A percentile compares a stretch with the other conserved stretches of the same genome.
Evolutionary conservation across 1,139 yeast genomes (phyloP).

Genomic region (Barnettozyma hawaiiensis): DNA sequence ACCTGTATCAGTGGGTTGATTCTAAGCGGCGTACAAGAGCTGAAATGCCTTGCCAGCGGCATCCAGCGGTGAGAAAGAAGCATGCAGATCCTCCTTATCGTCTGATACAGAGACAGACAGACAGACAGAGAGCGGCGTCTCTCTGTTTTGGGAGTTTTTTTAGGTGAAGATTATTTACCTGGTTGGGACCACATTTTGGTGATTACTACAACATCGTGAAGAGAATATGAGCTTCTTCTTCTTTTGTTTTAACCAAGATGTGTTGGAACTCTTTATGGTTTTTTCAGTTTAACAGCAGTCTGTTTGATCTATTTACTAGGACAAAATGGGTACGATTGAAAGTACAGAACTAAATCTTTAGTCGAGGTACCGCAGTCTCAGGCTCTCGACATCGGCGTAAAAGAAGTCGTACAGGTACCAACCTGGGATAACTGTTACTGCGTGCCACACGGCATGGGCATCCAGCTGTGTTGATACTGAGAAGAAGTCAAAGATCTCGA

Average conservation of each 20-base stretch:
- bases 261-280: too few species aligned
- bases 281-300: too few species aligned
- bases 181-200: too few species aligned
- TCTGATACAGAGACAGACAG: not conserved
- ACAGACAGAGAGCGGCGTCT: too few species aligned
- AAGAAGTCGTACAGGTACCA: constrained; percentile 33
- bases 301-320: too few species aligned
- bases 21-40: not conserved
- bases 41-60: not conserved
- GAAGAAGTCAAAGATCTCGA: constrained; percentile 87
- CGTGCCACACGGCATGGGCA: constrained; percentile 94
- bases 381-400: constrained; percentile 27
- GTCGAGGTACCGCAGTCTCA: constrained; percentile 14
- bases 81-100: not conserved
- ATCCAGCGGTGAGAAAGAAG: not conserved
- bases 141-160: too few species aligned
- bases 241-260: too few species aligned
- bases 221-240: too few species aligned
- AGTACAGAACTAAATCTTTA: too few species aligned
- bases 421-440: constrained; percentile 64
- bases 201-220: too few species aligned
- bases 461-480: constrained; percentile 67
- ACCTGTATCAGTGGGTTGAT: constrained; percentile 32
- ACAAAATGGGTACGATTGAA: too few species aligned
- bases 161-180: too few species aligned